Base-by-base conservation (phyloP, 2,329 filamentous ascomycete species). In the Diatrype stigma region DNA sequence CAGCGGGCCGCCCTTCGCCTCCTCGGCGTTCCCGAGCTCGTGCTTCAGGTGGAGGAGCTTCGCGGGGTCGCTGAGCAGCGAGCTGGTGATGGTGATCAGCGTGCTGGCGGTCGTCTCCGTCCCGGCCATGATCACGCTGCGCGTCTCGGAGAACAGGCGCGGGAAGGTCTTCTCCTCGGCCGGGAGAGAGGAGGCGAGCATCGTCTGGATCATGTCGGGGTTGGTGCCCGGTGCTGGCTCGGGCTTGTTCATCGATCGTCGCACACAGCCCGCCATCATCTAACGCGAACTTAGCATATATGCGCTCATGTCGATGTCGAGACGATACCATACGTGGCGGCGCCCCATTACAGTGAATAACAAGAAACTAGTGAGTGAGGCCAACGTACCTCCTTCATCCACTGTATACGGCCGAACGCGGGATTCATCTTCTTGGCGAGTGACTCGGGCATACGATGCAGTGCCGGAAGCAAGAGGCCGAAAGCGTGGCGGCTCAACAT, bases 81-180 rank as follows among this genome's bases (percentile, higher is more conserved):
- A 42, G 17, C 45, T 48, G 1, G 58, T 54, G 56, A 62, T 59
- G 47, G 54, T 54, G 19, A 61, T 56, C 23, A 60, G 50, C 1
- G 57, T 51, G 3, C 57, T 60, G 16, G 55, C 59, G 0, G 57
- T 62, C 4, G 60, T 62, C 52, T 61, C 60, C 8, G 60, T 62
- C 10, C 58, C 60, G 1, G 60, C 58, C 60, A 59, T 61, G 49
- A 61, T 61, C 30, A 62, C 55, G 22, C 58, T 60, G 11, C 59
- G 54, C 14, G 49, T 58, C 46, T 61, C 60, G 19, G 58, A 57
- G 48, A 62, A 60, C 2, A 62, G 57, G 2, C 60, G 57, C 17
- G 56, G 54, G 34, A 62, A 61, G 1, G 57, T 60, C 56, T 62
- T 60, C 46, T 62, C 60, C 23, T 57, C 51, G 16, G 51, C 11